Conservation (phyloP, 1,284 basidiomycete genomes). For the Boletellus deceptivus region DNA sequence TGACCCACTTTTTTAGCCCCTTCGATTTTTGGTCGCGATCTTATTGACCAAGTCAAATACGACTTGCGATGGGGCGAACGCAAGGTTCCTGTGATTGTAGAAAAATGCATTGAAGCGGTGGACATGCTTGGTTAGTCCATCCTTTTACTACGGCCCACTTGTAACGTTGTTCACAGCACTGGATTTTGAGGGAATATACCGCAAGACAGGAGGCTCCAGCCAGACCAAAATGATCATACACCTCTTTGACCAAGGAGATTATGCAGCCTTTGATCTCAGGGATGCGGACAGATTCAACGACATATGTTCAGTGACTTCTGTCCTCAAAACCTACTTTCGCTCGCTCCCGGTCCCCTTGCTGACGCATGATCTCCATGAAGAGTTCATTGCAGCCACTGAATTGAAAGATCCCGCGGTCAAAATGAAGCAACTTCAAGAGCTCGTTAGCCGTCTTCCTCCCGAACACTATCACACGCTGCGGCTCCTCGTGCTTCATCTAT, state of each 20-base stretch:
- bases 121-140: slow-evolving; percentile 70
- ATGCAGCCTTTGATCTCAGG: slow-evolving; percentile 81
- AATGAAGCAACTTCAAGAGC: slow-evolving; percentile 59
- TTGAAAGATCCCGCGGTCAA: slow-evolving; percentile 66
- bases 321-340: slow-evolving; percentile 96
- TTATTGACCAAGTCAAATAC: slow-evolving; percentile 78
- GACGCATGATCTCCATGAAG: slow-evolving; percentile 89
- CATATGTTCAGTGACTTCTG: slow-evolving; percentile 94
- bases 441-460: slow-evolving; percentile 78
- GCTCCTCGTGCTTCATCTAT: slow-evolving; percentile 83
- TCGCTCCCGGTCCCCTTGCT: slow-evolving; percentile 87
- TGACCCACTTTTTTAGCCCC: slow-evolving; percentile 48
- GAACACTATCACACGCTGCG: slow-evolving; percentile 88
- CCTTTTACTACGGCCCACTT: too few relatives aligned
- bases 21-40: slow-evolving; percentile 89
- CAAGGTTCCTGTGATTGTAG: slow-evolving; percentile 84
- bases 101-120: slow-evolving; percentile 93
- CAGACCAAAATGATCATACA: slow-evolving; percentile 94
- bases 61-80: slow-evolving; percentile 66
- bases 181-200: slow-evolving; percentile 94
- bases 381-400: slow-evolving; percentile 77
- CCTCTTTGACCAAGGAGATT: slow-evolving; percentile 92
- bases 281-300: slow-evolving; percentile 94
- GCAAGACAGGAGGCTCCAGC: slow-evolving; percentile 92
- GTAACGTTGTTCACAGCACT: slow-evolving; percentile 49